These are phyloP conservation scores for Pseudogymnoascus sp. DNA, from an alignment of 2,329 filamentous ascomycete species.

Conservation along the genomic window DNA sequence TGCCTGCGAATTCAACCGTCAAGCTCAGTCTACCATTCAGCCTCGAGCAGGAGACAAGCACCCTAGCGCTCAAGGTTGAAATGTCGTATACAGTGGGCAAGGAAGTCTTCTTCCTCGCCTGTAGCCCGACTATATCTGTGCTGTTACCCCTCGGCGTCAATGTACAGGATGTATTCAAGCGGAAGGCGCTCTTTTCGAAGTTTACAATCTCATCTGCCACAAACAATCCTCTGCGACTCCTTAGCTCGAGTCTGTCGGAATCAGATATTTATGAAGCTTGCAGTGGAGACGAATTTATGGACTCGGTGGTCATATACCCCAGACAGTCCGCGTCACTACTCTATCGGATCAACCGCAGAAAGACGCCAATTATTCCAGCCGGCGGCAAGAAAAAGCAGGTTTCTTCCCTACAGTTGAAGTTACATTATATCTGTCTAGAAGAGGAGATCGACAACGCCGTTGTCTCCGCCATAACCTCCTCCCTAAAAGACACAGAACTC, in stretches of 20 bases:
- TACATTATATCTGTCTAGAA: slow-evolving; percentile 69
- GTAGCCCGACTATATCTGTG: slow-evolving; percentile 56
- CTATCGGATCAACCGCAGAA: slow-evolving; percentile 61
- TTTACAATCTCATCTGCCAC: slow-evolving; percentile 85
- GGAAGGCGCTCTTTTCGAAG: slow-evolving; percentile 69
- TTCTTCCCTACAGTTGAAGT: slow-evolving; percentile 51
- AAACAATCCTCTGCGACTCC: slow-evolving; percentile 63
- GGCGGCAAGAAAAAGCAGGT: slow-evolving; percentile 26
- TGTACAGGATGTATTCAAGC: slow-evolving; percentile 92
- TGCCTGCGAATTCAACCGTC: slow-evolving; percentile 39
- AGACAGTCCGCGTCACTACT: slow-evolving; percentile 73
- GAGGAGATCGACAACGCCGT: slow-evolving; percentile 57
- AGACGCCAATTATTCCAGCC: slow-evolving; percentile 29
- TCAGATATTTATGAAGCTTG: slow-evolving; percentile 61
- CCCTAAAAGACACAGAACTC: slow-evolving; percentile 35
- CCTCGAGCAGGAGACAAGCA: slow-evolving; percentile 65
- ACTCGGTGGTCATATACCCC: slow-evolving; percentile 59
- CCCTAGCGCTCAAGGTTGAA: slow-evolving; percentile 68
- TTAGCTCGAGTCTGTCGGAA: slow-evolving; percentile 59
- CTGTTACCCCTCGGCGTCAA: slow-evolving; percentile 85
- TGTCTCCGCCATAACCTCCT: slow-evolving; percentile 33
- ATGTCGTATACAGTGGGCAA: slow-evolving; percentile 61
- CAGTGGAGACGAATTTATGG: slow-evolving; percentile 46
- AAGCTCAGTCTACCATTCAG: slow-evolving; percentile 71
- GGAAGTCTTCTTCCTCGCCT: slow-evolving; percentile 57